A percentile compares a stretch with the other conserved stretches of the same genome.
Evolutionary conservation across 1,284 basidiomycete genomes (phyloP).

Genomic region (Filobasidium uniguttulatum): DNA sequence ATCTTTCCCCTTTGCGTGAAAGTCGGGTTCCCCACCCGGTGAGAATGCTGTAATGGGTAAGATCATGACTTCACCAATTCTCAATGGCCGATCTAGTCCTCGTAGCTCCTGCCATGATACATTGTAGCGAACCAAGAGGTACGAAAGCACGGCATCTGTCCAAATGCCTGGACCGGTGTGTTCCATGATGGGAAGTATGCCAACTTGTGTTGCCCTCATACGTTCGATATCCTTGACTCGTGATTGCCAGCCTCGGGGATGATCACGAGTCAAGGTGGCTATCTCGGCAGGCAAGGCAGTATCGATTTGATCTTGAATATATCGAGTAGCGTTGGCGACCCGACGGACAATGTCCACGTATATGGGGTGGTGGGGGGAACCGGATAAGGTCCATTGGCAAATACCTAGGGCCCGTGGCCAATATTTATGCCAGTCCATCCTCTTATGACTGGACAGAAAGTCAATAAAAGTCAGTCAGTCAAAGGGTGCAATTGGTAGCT

Average conservation of each 20-base stretch:
- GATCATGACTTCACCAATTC: slow-evolving; percentile 35
- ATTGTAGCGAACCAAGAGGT: slow-evolving; percentile 29
- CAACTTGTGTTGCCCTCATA: too few species aligned
- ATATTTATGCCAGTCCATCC: too few species aligned
- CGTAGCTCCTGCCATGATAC: slow-evolving; percentile 35
- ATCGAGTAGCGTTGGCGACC: slow-evolving; percentile 27
- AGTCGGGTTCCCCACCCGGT: slow-evolving; percentile 28
- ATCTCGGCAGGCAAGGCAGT: slow-evolving; percentile 8
- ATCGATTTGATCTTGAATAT: slow-evolving; percentile 22
- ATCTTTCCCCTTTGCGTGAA: slow-evolving; percentile 19
- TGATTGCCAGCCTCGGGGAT: not conserved
- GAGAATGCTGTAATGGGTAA: slow-evolving; percentile 35
- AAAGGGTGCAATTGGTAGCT: not conserved
- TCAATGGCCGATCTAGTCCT: slow-evolving; percentile 27
- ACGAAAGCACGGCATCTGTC: slow-evolving; percentile 18
- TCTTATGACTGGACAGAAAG: slow-evolving; percentile 19
- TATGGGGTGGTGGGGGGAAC: slow-evolving; percentile 34
- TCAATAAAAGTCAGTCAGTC: not conserved
- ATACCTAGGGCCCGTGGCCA: slow-evolving; percentile 32
- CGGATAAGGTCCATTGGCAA: slow-evolving; percentile 35
- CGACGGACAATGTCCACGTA: slow-evolving; percentile 32
- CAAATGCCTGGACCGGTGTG: slow-evolving; percentile 31
- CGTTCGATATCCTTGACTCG: slow-evolving; percentile 13
- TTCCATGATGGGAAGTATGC: slow-evolving; percentile 30
- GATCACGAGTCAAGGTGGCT: not conserved